Evolutionary conservation across 1,284 basidiomycete species (phyloP).

Genomic region (Leccinum pachyderme): DNA sequence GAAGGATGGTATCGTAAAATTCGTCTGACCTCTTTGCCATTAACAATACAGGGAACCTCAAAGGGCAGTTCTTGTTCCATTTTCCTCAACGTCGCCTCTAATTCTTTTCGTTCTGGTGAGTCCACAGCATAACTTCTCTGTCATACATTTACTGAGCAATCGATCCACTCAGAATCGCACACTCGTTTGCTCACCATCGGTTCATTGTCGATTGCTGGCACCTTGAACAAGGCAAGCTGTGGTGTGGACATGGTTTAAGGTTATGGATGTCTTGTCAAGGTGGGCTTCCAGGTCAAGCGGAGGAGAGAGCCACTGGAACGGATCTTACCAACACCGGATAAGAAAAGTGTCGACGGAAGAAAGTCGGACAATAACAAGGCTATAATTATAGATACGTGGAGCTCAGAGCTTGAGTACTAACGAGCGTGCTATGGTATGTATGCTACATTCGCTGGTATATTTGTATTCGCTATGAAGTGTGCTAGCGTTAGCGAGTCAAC

Average conservation of each 20-base stretch:
- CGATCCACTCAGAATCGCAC: neutral
- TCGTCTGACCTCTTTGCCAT: constrained; percentile 80
- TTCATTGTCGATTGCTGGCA: constrained; percentile 86
- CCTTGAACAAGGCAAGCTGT: constrained; percentile 80
- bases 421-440: neutral
- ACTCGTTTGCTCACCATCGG: constrained; percentile 65
- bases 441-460: constrained; percentile 1
- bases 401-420: neutral
- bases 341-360: neutral
- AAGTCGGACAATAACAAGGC: neutral
- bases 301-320: constrained; percentile 3
- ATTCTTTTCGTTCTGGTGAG: constrained; percentile 74
- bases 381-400: neutral
- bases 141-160: constrained; percentile 1
- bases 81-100: constrained; percentile 75
- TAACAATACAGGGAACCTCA: constrained; percentile 90
- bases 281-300: neutral
- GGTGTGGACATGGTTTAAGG: constrained; percentile 50
- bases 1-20: neutral
- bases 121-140: constrained; percentile 73
- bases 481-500: neutral
- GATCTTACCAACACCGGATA: constrained; percentile 11
- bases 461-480: neutral
- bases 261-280: constrained; percentile 8
- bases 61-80: constrained; percentile 85